Evolutionary conservation across 108 stramenopile species (phyloP).

Genomic region (Discostella pseudostelligera): DNA sequence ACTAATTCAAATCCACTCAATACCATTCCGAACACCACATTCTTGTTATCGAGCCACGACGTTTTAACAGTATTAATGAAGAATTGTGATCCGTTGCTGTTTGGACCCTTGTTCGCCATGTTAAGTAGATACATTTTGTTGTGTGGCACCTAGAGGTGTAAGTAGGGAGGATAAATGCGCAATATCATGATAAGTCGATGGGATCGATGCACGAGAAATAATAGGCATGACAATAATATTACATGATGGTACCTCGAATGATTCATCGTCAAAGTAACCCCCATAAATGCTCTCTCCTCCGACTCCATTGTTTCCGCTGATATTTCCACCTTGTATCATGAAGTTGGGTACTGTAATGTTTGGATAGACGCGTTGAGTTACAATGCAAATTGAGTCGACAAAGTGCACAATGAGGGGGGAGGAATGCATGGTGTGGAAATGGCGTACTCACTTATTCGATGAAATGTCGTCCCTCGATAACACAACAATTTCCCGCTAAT

Average conservation of each 20-base stretch:
- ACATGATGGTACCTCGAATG: slow-evolving; percentile 46
- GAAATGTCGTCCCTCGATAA: slow-evolving; percentile 72
- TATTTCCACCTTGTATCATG: slow-evolving; percentile 91
- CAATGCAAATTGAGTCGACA: neutral
- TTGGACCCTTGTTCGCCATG: slow-evolving; percentile 71
- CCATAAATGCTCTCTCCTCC: slow-evolving; percentile 94
- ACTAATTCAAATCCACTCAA: slow-evolving; percentile 66
- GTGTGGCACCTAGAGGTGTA: slow-evolving; percentile 70
- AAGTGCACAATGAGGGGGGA: slow-evolving; percentile 5
- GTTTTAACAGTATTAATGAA: slow-evolving; percentile 92
- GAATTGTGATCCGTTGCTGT: slow-evolving; percentile 80
- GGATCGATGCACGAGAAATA: too few relatives aligned
- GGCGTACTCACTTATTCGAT: slow-evolving; percentile 60
- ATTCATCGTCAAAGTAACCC: slow-evolving; percentile 87
- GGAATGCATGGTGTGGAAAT: too few relatives aligned
- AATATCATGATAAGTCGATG: slow-evolving; percentile 1
- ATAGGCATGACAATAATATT: too few relatives aligned
- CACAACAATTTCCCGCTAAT: slow-evolving; percentile 74
- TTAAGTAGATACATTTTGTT: slow-evolving; percentile 82
- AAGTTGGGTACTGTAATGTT: slow-evolving; percentile 84
- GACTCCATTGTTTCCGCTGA: slow-evolving; percentile 88
- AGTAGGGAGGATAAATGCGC: neutral
- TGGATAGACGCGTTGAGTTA: neutral
- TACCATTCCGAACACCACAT: slow-evolving; percentile 83
- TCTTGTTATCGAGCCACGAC: slow-evolving; percentile 84